These are phyloP conservation scores for Candida mesenterica DNA, from an alignment of 1,139 yeast genomes.

Conservation along the genomic window DNA sequence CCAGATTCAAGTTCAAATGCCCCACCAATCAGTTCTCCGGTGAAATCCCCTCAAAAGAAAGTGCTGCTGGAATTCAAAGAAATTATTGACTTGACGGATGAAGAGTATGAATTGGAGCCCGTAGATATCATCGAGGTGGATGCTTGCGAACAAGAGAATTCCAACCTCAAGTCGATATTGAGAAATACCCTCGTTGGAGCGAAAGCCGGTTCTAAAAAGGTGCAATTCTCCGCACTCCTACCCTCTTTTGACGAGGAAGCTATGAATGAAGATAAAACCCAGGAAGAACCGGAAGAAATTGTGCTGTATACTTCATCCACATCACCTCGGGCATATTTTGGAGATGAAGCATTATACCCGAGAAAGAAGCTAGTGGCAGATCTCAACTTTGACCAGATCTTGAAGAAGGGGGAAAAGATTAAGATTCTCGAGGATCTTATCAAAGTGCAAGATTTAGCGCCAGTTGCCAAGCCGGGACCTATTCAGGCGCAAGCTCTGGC, in stretches of 20 bases:
- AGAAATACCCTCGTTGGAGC: constrained; percentile 5
- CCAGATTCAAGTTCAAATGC: no score
- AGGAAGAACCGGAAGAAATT: constrained; percentile 6
- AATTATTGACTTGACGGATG: constrained; percentile 26
- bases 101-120: constrained; percentile 16
- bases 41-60: no score
- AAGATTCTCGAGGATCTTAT: not conserved
- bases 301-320: constrained; percentile 20
- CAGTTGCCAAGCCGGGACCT: no score
- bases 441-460: no score
- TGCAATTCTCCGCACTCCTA: constrained; percentile 14
- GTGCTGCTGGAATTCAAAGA: constrained; percentile 21
- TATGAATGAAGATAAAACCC: constrained; percentile 1
- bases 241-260: constrained; percentile 19
- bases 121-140: constrained; percentile 26
- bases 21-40: no score
- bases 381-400: constrained; percentile 25
- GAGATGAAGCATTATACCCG: constrained; percentile 20
- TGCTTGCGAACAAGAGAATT: constrained; percentile 18
- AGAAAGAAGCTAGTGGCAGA: constrained; percentile 27
- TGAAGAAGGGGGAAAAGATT: constrained; percentile 19
- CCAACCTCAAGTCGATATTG: constrained; percentile 15
- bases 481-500: no score
- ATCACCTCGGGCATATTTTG: constrained; percentile 24
- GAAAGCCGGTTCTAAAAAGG: constrained; percentile 10